These are phyloP conservation scores for Thalia dealbata DNA, from an alignment of 176 grass and related monocot species.

Conservation along the genomic window DNA sequence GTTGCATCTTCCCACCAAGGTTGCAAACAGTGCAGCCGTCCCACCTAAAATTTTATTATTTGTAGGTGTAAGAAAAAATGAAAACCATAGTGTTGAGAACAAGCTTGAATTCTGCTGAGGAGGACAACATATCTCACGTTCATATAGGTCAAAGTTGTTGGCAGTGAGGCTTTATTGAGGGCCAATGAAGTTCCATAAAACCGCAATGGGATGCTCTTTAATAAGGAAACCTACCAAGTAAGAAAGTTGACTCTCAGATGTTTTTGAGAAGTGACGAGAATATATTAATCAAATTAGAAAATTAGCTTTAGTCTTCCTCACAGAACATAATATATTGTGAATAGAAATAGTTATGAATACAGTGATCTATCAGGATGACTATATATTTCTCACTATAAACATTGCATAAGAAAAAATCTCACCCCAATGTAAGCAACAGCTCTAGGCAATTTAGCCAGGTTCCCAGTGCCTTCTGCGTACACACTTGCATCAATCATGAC, in stretches of 20 bases:
- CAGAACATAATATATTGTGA: background rate
- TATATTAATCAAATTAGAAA: background rate
- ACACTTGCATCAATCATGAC: slow-evolving; percentile 89
- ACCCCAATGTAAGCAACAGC: slow-evolving; percentile 74
- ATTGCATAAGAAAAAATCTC: slow-evolving; percentile 11
- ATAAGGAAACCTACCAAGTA: slow-evolving; percentile 41
- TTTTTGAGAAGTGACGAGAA: background rate
- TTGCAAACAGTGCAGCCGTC: slow-evolving; percentile 70
- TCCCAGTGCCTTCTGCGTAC: slow-evolving; percentile 54
- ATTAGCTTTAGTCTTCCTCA: too few species aligned
- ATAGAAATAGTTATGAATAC: background rate
- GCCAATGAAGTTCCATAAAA: slow-evolving; percentile 49
- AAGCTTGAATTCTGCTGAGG: background rate
- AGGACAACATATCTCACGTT: too few species aligned
- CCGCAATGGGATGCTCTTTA: slow-evolving; percentile 73
- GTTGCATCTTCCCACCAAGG: slow-evolving; percentile 96
- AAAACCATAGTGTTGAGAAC: background rate
- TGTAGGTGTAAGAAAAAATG: background rate
- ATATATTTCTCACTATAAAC: background rate
- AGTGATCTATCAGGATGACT: background rate
- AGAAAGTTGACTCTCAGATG: background rate
- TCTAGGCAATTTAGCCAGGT: slow-evolving; percentile 65
- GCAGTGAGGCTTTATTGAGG: slow-evolving; percentile 39
- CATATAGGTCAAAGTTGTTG: slow-evolving; percentile 47
- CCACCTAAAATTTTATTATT: slow-evolving; percentile 46